Evolutionary conservation across 2,329 filamentous ascomycete genomes (phyloP).

Genomic region (Hypomyces perniciosus): DNA sequence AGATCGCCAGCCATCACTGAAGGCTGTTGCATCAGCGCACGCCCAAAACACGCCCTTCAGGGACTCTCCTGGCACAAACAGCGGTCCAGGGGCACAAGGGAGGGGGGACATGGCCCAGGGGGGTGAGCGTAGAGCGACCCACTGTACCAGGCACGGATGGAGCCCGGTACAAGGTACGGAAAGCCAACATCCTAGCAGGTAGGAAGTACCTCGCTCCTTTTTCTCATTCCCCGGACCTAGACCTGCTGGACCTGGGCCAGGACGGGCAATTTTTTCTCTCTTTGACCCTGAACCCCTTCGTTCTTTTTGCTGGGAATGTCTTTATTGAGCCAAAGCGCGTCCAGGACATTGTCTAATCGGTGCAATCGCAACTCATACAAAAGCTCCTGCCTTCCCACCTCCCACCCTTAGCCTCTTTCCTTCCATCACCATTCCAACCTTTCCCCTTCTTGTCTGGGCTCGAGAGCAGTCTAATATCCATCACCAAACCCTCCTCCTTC

Average conservation of each 20-base stretch:
- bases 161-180: background rate
- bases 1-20: background rate
- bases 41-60: background rate
- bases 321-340: constrained; percentile 6
- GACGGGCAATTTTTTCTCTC: constrained; percentile 4
- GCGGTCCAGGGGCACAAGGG: background rate
- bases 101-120: background rate
- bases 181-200: background rate
- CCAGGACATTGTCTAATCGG: background rate
- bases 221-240: constrained; percentile 2
- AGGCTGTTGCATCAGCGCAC: background rate
- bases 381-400: constrained; percentile 19
- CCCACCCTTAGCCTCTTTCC: constrained; percentile 10
- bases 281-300: background rate
- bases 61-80: background rate
- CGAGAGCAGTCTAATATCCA: background rate
- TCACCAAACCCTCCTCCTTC: constrained; percentile 1
- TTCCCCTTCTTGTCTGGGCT: background rate
- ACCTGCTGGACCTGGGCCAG: background rate
- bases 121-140: background rate
- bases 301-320: background rate
- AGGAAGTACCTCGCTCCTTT: background rate
- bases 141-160: constrained; percentile 12
- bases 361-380: constrained; percentile 17
- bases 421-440: constrained; percentile 7